These are phyloP conservation scores for Phytophthora citrophthora DNA, from an alignment of 352 stramenopile species.

Conservation along the genomic window DNA sequence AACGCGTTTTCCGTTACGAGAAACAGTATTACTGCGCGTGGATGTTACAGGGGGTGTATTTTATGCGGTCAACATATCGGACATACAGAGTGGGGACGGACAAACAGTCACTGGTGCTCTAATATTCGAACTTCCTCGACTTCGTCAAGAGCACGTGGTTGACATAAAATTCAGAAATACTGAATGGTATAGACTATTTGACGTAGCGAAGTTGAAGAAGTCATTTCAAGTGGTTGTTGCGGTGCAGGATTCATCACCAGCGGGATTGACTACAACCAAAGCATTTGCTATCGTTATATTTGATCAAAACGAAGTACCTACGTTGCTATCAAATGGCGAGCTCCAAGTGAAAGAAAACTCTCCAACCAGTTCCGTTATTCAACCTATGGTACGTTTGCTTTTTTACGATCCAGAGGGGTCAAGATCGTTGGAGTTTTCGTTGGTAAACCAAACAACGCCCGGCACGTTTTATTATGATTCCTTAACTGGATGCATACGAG, in stretches of 20 bases:
- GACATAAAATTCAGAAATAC: conserved; percentile 38
- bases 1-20: conserved; percentile 2
- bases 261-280: conserved; percentile 25
- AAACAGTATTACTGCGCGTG: conserved; percentile 12
- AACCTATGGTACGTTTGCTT: conserved; percentile 11
- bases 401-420: conserved; percentile 33
- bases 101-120: conserved; percentile 11
- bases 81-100: not conserved
- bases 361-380: conserved; percentile 3
- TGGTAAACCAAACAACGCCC: conserved; percentile 42
- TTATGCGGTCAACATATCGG: conserved; percentile 13
- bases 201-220: conserved; percentile 42
- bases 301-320: conserved; percentile 27
- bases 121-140: conserved; percentile 18
- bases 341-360: conserved; percentile 26
- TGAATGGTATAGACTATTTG: conserved; percentile 43
- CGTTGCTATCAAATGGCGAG: conserved; percentile 1
- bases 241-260: conserved; percentile 45
- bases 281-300: conserved; percentile 21
- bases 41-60: conserved; percentile 5
- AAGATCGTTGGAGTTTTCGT: conserved; percentile 22
- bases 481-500: conserved; percentile 33
- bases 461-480: conserved; percentile 59
- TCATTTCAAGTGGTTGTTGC: conserved; percentile 38
- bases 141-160: conserved; percentile 17